Evolutionary conservation across 2,329 filamentous ascomycete genomes (phyloP).

Genomic region (Aspergillus ruber): DNA sequence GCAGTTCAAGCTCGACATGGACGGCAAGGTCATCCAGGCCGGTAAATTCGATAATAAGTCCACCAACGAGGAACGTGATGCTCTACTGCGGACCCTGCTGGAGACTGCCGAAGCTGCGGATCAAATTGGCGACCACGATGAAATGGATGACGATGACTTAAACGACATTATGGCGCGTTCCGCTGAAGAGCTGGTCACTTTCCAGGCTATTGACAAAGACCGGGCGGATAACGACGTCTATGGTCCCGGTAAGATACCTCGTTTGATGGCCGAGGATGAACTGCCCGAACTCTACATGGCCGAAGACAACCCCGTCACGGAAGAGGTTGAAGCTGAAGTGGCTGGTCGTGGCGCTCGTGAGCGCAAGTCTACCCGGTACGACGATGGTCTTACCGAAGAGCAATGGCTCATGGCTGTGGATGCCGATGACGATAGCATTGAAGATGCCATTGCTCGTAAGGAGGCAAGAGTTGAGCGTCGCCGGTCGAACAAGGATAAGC

Average conservation of each 20-base stretch:
- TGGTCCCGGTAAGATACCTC: slow-evolving; percentile 62
- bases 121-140: slow-evolving; percentile 76
- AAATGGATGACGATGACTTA: slow-evolving; percentile 97
- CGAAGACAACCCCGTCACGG: slow-evolving; percentile 73
- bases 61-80: slow-evolving; percentile 95
- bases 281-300: slow-evolving; percentile 89
- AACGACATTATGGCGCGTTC: slow-evolving; percentile 89
- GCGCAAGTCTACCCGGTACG: slow-evolving; percentile 88
- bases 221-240: slow-evolving; percentile 62
- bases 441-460: slow-evolving; percentile 86
- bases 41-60: slow-evolving; percentile 99
- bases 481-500: slow-evolving; percentile 67
- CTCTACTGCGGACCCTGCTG: slow-evolving; percentile 86
- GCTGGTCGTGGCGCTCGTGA: slow-evolving; percentile 88
- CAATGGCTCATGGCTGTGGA: slow-evolving; percentile 98
- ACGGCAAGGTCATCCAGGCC: slow-evolving; percentile 98
- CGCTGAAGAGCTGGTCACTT: slow-evolving; percentile 68
- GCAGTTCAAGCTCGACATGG: slow-evolving; percentile 97
- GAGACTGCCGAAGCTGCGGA: slow-evolving; percentile 68
- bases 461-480: slow-evolving; percentile 77
- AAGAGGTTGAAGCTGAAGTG: slow-evolving; percentile 68
- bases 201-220: slow-evolving; percentile 78
- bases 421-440: slow-evolving; percentile 88
- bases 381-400: slow-evolving; percentile 95
- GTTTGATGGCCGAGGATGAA: slow-evolving; percentile 80